Conservation (phyloP, 495 filamentous ascomycete species). For the Penicillium tannophilum region DNA sequence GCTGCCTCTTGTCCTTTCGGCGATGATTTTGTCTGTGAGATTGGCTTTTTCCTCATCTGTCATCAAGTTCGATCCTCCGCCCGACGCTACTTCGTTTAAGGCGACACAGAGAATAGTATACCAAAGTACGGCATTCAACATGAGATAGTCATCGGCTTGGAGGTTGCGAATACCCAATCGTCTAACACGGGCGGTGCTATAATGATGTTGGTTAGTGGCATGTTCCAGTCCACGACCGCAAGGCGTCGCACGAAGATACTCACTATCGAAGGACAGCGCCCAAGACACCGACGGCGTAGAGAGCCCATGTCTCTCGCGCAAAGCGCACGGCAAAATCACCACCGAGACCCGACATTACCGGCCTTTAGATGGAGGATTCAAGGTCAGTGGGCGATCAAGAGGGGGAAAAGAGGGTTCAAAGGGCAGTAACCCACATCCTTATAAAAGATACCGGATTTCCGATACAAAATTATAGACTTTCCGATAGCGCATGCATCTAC, state of each 20-base stretch:
- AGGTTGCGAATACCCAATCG: constrained; percentile 48
- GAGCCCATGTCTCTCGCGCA: constrained; percentile 48
- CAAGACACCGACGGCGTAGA: constrained; percentile 49
- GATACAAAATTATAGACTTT: constrained; percentile 21
- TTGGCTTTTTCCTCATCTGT: constrained; percentile 37
- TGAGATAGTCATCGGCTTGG: constrained; percentile 55
- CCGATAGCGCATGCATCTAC: constrained; percentile 22
- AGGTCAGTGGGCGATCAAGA: constrained; percentile 17
- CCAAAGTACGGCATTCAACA: constrained; percentile 50
- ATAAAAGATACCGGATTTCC: constrained; percentile 8
- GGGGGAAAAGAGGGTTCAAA: constrained; percentile 2
- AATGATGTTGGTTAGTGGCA: neutral
- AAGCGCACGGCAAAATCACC: constrained; percentile 38
- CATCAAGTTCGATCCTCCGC: constrained; percentile 59
- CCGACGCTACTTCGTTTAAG: constrained; percentile 51
- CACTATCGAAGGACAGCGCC: constrained; percentile 47
- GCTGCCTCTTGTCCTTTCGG: constrained; percentile 49
- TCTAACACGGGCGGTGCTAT: constrained; percentile 51
- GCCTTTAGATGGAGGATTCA: constrained; percentile 22
- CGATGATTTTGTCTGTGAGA: constrained; percentile 42
- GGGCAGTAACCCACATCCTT: constrained; percentile 26
- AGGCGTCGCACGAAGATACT: constrained; percentile 15
- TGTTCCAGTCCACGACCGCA: neutral
- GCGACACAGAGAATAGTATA: constrained; percentile 57
- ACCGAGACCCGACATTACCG: constrained; percentile 39